Conservation (phyloP, 495 filamentous ascomycete species). For the Barbatosphaeria neglecta region DNA sequence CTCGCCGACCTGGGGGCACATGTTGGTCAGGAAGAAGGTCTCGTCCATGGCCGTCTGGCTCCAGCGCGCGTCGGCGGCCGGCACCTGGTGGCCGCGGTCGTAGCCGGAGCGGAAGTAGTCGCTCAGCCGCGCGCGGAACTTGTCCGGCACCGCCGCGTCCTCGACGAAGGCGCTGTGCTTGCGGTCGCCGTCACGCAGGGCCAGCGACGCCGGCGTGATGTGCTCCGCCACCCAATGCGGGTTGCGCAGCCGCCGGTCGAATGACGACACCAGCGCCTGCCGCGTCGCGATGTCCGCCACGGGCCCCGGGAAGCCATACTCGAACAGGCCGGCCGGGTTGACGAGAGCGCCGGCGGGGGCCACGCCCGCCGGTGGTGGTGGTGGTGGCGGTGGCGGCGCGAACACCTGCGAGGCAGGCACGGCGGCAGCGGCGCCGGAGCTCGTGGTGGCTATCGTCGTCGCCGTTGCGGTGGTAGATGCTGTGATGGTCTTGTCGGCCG, state of each 20-base stretch:
- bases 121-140: constrained; percentile 78
- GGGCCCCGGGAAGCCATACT: constrained; percentile 96
- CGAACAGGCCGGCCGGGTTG: constrained; percentile 79
- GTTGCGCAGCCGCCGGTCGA: constrained; percentile 84
- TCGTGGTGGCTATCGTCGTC: constrained; percentile 18
- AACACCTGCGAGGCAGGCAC: constrained; percentile 32
- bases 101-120: constrained; percentile 94
- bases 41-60: constrained; percentile 85
- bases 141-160: constrained; percentile 63
- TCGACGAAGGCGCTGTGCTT: constrained; percentile 75
- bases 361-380: constrained; percentile 23
- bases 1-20: constrained; percentile 95
- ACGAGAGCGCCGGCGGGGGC: constrained; percentile 40
- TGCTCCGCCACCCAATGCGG: constrained; percentile 95
- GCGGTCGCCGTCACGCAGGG: constrained; percentile 64
- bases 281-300: constrained; percentile 68
- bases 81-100: constrained; percentile 96
- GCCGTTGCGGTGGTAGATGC: constrained; percentile 31
- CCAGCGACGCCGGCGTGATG: constrained; percentile 82
- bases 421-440: constrained; percentile 10
- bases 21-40: constrained; percentile 86
- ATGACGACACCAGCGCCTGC: constrained; percentile 67
- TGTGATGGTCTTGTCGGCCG: constrained; percentile 29
- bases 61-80: constrained; percentile 94
- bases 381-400: constrained; percentile 8